Percentiles rank a stretch among this genome's conserved stretches.
These are phyloP conservation scores for Solanum raphanifolium DNA, from an alignment of 257 asterid genomes.

Conservation along the genomic window DNA sequence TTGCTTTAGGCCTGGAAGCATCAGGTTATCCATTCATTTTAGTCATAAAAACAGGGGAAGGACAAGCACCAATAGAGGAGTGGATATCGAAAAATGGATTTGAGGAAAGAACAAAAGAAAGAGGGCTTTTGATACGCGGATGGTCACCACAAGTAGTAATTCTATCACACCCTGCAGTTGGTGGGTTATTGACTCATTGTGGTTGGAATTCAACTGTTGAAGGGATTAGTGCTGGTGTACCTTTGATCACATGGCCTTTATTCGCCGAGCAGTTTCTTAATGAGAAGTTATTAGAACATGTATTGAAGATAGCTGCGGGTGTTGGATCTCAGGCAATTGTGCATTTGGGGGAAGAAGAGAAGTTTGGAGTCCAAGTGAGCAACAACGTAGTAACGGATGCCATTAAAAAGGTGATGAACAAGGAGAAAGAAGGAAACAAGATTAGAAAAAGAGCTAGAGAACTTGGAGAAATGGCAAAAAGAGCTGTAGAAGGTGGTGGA, in stretches of 20 bases:
- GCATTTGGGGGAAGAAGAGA: background rate
- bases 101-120: background rate
- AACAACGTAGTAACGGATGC: background rate
- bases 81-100: background rate
- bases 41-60: background rate
- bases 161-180: background rate
- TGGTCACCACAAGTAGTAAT: background rate
- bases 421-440: background rate
- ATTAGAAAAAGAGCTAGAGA: background rate
- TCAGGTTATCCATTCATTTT: background rate
- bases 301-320: background rate
- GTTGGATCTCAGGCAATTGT: background rate
- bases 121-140: background rate
- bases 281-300: background rate
- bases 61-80: background rate
- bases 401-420: background rate
- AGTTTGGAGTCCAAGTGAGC: background rate
- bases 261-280: background rate
- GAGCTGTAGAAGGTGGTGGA: background rate
- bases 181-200: slow-evolving; percentile 4
- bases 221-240: background rate
- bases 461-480: background rate
- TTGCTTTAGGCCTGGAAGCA: background rate
- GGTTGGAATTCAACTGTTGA: slow-evolving; percentile 4
- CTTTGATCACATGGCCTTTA: background rate